Conservation (phyloP, 176 grass and related monocot genomes). For the Carex myosuroides region DNA sequence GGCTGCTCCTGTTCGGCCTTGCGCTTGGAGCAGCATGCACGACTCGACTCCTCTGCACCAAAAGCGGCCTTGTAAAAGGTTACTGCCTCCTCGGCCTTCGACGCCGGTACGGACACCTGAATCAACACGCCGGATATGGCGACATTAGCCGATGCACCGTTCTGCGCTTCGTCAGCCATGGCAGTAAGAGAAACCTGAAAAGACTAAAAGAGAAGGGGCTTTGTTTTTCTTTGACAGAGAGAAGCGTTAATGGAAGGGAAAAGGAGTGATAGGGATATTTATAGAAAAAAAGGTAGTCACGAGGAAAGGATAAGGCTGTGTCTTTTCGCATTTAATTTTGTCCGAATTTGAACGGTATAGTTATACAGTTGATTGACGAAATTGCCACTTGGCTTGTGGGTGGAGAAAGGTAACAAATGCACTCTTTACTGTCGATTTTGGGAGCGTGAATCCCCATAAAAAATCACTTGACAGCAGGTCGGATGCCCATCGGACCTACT, state of each 20-base stretch:
- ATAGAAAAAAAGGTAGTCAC: slow-evolving; percentile 24
- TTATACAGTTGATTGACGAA: background rate
- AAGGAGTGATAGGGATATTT: background rate
- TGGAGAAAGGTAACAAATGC: background rate
- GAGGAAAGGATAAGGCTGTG: background rate
- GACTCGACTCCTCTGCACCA: slow-evolving; percentile 41
- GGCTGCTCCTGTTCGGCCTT: slow-evolving; percentile 48
- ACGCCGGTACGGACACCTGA: slow-evolving; percentile 37
- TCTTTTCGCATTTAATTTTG: background rate
- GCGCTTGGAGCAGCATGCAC: slow-evolving; percentile 41
- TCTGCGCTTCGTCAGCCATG: slow-evolving; percentile 3
- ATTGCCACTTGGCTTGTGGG: background rate
- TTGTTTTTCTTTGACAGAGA: background rate
- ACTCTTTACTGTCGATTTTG: no score
- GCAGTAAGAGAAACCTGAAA: background rate
- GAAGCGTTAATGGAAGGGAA: background rate
- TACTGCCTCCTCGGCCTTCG: slow-evolving; percentile 44
- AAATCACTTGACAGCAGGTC: no score
- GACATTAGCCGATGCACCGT: slow-evolving; percentile 1
- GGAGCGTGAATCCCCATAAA: background rate
- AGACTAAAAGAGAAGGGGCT: background rate
- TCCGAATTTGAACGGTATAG: slow-evolving; percentile 4
- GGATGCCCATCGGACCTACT: no score
- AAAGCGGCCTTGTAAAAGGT: slow-evolving; percentile 67
- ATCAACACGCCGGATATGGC: slow-evolving; percentile 23